These are phyloP conservation scores for Debaryomyces sp. DNA, from an alignment of 1,139 yeast genomes.

Conservation along the genomic window DNA sequence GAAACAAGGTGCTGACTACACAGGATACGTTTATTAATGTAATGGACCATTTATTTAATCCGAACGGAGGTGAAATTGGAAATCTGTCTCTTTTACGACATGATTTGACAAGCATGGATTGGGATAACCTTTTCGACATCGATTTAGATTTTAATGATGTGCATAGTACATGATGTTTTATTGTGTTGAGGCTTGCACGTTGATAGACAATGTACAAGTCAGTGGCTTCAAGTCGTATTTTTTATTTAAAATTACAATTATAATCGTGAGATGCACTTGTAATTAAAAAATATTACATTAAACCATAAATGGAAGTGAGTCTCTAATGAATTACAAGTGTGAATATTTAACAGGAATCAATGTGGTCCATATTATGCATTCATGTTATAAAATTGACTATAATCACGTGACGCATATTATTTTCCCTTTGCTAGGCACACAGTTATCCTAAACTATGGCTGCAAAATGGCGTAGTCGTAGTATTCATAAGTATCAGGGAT, in stretches of 20 bases:
- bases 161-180: not conserved
- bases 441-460: not conserved
- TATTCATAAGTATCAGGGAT: not conserved
- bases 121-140: constrained; percentile 2
- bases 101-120: constrained; percentile 2
- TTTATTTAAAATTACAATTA: not conserved
- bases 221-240: not conserved
- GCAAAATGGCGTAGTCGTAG: not conserved
- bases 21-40: not conserved
- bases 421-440: not conserved
- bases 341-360: not conserved
- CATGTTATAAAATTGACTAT: too few species aligned
- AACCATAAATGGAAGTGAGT: too few species aligned
- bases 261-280: not conserved
- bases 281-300: not conserved
- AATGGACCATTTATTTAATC: constrained; percentile 2
- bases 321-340: not conserved
- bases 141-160: not conserved
- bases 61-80: not conserved
- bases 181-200: not conserved
- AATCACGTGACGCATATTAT: not conserved
- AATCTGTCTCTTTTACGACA: not conserved
- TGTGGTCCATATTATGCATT: not conserved
- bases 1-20: not conserved
- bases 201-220: not conserved